These are phyloP conservation scores for Melaleuca alternifolia DNA, from an alignment of 345 rosid genomes.

Conservation along the genomic window DNA sequence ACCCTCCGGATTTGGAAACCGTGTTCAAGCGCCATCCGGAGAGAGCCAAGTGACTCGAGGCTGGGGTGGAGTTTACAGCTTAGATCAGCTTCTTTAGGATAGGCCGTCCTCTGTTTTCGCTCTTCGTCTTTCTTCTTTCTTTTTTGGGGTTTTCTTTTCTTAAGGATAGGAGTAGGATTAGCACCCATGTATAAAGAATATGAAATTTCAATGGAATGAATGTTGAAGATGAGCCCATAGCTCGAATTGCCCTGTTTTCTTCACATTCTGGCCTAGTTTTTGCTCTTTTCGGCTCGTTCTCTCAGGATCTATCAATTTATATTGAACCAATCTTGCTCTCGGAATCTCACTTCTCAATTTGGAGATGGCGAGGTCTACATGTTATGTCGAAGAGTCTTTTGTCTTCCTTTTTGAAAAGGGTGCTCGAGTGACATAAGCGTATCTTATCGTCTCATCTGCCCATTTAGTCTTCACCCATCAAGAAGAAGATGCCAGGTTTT, in stretches of 20 bases:
- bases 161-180: background rate
- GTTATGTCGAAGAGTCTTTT: background rate
- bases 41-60: background rate
- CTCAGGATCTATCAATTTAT: background rate
- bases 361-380: background rate
- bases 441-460: background rate
- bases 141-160: background rate
- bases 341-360: background rate
- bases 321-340: background rate
- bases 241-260: background rate
- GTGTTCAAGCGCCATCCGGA: slow-evolving; percentile 19
- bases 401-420: background rate
- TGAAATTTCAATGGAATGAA: background rate
- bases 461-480: background rate
- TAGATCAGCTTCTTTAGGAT: background rate
- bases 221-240: background rate
- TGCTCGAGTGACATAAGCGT: background rate
- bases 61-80: background rate
- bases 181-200: background rate
- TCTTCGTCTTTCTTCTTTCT: background rate
- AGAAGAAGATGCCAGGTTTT: background rate
- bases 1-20: slow-evolving; percentile 38
- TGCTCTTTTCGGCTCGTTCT: background rate
- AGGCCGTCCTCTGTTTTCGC: background rate
- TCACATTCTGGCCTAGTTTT: background rate